Evolutionary conservation across 2,329 filamentous ascomycete genomes (phyloP).

Genomic region (Aspergillus spinulosporus): DNA sequence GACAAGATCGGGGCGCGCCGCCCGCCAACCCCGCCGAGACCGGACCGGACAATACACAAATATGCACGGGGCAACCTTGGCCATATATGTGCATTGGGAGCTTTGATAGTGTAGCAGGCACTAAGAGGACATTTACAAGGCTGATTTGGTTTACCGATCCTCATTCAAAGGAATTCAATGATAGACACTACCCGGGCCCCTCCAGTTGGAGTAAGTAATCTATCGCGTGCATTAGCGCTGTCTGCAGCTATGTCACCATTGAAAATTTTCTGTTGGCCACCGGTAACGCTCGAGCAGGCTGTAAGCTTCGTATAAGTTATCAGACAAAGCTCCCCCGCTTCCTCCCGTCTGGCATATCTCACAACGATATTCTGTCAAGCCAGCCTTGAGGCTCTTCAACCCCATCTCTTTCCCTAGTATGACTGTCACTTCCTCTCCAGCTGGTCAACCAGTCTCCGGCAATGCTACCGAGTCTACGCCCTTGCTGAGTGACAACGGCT

Average conservation of each 20-base stretch:
- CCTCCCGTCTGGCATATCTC: background rate
- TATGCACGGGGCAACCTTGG: no score
- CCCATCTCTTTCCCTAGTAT: background rate
- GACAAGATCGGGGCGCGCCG: background rate
- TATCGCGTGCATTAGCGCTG: slow-evolving; percentile 3
- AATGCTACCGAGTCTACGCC: slow-evolving; percentile 23
- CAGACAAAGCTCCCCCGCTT: background rate
- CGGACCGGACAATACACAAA: background rate
- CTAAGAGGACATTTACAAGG: background rate
- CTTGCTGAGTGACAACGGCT: slow-evolving; percentile 15
- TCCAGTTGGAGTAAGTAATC: background rate
- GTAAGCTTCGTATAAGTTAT: background rate
- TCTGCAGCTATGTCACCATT: background rate
- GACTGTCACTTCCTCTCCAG: slow-evolving; percentile 1
- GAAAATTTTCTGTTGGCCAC: background rate
- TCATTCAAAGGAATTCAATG: no score
- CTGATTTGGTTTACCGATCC: no score
- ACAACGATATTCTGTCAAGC: background rate
- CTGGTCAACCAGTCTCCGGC: background rate
- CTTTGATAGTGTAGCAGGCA: background rate
- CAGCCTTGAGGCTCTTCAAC: background rate
- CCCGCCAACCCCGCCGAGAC: background rate
- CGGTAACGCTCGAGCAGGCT: background rate
- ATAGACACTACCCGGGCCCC: no score
- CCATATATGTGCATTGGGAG: background rate